Evolutionary conservation across 2,329 filamentous ascomycete species (phyloP).

Genomic region (Microdochium bolleyi): DNA sequence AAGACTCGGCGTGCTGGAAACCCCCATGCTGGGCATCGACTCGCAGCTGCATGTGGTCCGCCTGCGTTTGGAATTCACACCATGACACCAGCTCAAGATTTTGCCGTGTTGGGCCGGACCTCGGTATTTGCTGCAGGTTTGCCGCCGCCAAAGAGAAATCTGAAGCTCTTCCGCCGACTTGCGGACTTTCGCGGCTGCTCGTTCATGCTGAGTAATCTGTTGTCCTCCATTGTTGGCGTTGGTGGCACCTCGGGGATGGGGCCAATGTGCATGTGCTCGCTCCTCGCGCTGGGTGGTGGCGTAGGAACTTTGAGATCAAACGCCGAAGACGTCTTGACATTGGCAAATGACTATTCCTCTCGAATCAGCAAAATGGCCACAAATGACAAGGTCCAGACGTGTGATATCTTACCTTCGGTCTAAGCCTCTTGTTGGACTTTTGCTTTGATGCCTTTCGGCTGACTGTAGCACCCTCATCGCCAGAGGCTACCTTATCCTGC

Average conservation of each 20-base stretch:
- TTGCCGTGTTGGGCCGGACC: conserved; percentile 1
- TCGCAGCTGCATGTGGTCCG: no score
- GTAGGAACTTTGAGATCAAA: conserved; percentile 15
- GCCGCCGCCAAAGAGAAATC: conserved; percentile 18
- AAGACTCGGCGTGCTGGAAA: no score
- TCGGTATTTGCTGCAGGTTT: conserved; percentile 1
- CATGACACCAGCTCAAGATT: not conserved
- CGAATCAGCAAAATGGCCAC: not conserved
- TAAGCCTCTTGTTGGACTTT: conserved; percentile 11
- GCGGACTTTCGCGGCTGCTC: conserved; percentile 14
- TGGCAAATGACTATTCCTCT: conserved; percentile 18
- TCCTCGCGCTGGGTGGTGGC: conserved; percentile 17
- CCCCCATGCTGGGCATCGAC: no score
- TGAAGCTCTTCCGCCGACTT: conserved; percentile 18
- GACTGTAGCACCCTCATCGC: conserved; percentile 11
- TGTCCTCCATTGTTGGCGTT: conserved; percentile 14
- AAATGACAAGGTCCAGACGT: conserved; percentile 1
- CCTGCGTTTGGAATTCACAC: no score
- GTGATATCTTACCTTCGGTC: conserved; percentile 13
- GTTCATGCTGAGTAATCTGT: conserved; percentile 9
- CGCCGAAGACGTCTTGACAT: conserved; percentile 18
- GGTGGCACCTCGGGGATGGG: conserved; percentile 11
- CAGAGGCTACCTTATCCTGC: conserved; percentile 16
- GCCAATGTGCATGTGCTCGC: conserved; percentile 15
- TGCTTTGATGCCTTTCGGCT: conserved; percentile 14